Evolutionary conservation across 148 eudicot genomes (phyloP), one percentile per base, ranked within the genome.

Genomic region (Fallopia convolvulus): DNA sequence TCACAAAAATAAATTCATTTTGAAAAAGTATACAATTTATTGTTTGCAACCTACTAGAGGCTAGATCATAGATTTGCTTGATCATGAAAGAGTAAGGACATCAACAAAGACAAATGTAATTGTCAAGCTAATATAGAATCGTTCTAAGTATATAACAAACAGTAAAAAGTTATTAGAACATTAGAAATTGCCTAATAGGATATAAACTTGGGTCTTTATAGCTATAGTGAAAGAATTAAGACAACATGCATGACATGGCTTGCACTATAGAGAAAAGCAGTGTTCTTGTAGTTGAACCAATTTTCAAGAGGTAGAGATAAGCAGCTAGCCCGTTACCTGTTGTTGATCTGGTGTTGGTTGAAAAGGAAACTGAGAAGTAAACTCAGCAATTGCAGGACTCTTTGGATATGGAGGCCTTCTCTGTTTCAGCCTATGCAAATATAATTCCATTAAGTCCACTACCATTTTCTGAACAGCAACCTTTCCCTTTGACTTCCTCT

Each of bases 401-500:
- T 85, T 92, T 12, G 90, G 98, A 80, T 94, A 92, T 32, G 98
- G 91, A 80, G 92, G 89, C 81, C 98, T 87, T 78, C 72, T 84
- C 82, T 92, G 97, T 78, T 92, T 94, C 42, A 94, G 92, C 83
- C 98, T 89, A 75, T 94, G 93, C 41, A 94, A 79, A 84, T 94
- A 94, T 72, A 94, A 77, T 84, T 94, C 97, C 98, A 94, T 94
- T 80, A 94, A 86, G 81, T 94, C 97, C 61, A 94, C 98, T 75
- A 94, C 97, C 98, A 94, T 94, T 82, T 88, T 94, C 83, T 94
- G 98, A 81, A 94, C 89, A 5, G 98, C 98, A 80, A 94, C 93
- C 85, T 87, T 92, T 77, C 98, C 98, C 83, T 88, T 94, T 44
- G 80, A 83, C 85, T 90, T 94, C 81, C 97, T 89, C 91, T 80